phyloP scores from a whole-genome alignment of 306 rosid species.

The Lathyrus tuberosus region DNA sequence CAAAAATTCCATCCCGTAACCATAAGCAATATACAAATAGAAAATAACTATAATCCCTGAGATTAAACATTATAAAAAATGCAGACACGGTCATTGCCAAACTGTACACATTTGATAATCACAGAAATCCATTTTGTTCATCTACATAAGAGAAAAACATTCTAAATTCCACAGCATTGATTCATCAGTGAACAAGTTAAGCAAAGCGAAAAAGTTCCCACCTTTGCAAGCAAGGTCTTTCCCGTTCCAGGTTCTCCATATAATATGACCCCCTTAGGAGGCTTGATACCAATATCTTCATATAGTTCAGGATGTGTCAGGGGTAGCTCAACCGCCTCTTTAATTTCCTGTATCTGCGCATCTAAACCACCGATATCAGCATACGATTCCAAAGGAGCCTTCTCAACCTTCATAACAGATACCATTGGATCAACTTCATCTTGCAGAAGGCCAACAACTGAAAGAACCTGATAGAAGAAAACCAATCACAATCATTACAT shows the following conservation, averaged over 20 bases:
- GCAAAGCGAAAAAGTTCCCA: constrained; percentile 32
- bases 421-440: constrained; percentile 99
- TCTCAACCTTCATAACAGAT: constrained; percentile 81
- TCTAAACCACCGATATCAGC: constrained; percentile 99
- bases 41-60: constrained; percentile 15
- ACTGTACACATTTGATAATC: constrained; percentile 15
- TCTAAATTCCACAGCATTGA: constrained; percentile 3
- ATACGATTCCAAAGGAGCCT: constrained; percentile 97
- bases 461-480: constrained; percentile 68
- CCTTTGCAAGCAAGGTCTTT: constrained; percentile 98
- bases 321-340: constrained; percentile 99
- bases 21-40: constrained; percentile 20
- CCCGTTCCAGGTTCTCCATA: constrained; percentile 99
- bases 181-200: constrained; percentile 12
- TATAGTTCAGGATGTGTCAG: constrained; percentile 93
- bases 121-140: neutral
- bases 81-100: constrained; percentile 1
- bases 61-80: constrained; percentile 22
- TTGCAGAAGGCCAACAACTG: constrained; percentile 99
- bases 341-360: constrained; percentile 96
- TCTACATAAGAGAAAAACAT: constrained; percentile 4
- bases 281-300: constrained; percentile 98
- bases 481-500: constrained; percentile 17
- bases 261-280: constrained; percentile 92
- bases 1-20: constrained; percentile 4